Percentiles rank a stretch among this genome's conserved stretches.
Evolutionary conservation across 257 asterid species (phyloP).

Genomic region (Mentha longifolia): DNA sequence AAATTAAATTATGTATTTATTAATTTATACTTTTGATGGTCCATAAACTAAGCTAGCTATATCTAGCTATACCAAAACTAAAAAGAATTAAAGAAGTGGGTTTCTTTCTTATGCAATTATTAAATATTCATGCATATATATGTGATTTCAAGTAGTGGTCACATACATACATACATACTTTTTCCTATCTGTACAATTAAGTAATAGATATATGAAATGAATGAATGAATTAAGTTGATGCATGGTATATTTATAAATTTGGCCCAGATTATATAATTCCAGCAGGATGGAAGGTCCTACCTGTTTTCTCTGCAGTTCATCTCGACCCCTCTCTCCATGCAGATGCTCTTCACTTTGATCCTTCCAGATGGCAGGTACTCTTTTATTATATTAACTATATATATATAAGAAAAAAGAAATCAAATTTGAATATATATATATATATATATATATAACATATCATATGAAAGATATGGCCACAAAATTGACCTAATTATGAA

Average conservation of each 20-base stretch:
- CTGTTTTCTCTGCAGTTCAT: constrained; percentile 78
- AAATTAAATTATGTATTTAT: background rate
- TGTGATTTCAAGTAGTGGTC: constrained; percentile 29
- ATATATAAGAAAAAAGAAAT: no score
- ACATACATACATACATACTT: constrained; percentile 21
- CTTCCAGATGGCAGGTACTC: constrained; percentile 81
- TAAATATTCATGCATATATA: constrained; percentile 51
- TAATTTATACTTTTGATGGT: background rate
- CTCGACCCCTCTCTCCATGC: constrained; percentile 69
- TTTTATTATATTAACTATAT: background rate
- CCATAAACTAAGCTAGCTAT: constrained; percentile 15
- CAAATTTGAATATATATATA: no score
- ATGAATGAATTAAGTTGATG: no score
- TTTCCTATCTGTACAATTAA: constrained; percentile 26
- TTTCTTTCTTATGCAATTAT: constrained; percentile 30
- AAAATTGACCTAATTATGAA: background rate
- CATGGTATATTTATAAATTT: background rate
- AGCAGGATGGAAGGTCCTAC: constrained; percentile 89
- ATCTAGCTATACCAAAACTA: background rate
- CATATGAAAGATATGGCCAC: no score
- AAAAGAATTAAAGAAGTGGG: background rate
- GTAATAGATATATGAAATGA: background rate
- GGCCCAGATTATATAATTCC: constrained; percentile 67
- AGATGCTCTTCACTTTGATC: constrained; percentile 56
- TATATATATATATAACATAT: no score